Evolutionary conservation across 1,284 basidiomycete genomes (phyloP).

Genomic region (Naganishia albida): DNA sequence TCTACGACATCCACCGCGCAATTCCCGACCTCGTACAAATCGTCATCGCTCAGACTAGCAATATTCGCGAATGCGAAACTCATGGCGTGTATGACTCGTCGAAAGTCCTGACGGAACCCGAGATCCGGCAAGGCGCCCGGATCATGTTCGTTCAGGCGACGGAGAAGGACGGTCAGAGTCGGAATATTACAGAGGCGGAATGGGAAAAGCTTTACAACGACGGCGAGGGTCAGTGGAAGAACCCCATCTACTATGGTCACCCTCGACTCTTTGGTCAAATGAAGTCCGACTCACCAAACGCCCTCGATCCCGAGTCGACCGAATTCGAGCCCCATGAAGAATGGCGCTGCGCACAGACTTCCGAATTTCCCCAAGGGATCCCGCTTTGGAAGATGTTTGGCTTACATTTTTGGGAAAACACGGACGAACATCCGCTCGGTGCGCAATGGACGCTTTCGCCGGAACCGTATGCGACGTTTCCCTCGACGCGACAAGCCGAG

Average conservation of each 20-base stretch:
- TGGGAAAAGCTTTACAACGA: conserved; percentile 4
- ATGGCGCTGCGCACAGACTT: conserved; percentile 25
- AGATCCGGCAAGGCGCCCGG: not conserved
- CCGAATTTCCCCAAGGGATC: conserved; percentile 38
- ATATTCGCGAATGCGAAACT: conserved; percentile 33
- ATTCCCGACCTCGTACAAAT: conserved; percentile 41
- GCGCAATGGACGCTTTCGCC: conserved; percentile 39
- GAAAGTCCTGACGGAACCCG: not conserved
- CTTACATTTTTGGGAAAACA: conserved; percentile 41
- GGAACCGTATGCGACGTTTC: conserved; percentile 35
- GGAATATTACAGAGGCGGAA: not conserved
- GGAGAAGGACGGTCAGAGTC: not conserved
- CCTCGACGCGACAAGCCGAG: conserved; percentile 21
- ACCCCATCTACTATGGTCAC: conserved; percentile 4
- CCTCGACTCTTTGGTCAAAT: conserved; percentile 19
- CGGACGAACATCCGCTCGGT: conserved; percentile 36
- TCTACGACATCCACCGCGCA: conserved; percentile 44
- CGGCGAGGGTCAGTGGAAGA: not conserved
- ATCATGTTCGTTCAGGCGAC: not conserved
- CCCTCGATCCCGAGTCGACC: conserved; percentile 2
- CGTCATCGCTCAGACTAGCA: conserved; percentile 39
- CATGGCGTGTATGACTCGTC: conserved; percentile 16
- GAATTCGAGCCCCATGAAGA: conserved; percentile 26
- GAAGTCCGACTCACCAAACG: not conserved
- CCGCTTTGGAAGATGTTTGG: conserved; percentile 38